Percentiles rank a stretch among this genome's conserved stretches.
Conservation (phyloP, 352 stramenopile species). For the Aphanomyces stellatus region DNA sequence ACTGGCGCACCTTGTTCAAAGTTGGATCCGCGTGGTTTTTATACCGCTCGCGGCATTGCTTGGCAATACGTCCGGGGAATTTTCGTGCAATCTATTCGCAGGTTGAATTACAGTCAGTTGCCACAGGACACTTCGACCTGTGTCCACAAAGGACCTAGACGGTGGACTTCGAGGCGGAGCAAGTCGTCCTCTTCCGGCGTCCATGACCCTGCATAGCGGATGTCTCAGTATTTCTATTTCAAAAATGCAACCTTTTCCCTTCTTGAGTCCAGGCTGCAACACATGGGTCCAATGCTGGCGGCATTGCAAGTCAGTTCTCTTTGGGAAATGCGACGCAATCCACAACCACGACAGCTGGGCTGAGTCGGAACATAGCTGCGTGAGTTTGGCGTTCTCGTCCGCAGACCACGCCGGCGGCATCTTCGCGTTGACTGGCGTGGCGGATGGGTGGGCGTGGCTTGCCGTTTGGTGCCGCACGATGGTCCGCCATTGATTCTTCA, state of each 20-base stretch:
- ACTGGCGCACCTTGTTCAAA: constrained; percentile 30
- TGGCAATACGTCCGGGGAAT: constrained; percentile 50
- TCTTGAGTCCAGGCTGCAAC: constrained; percentile 37
- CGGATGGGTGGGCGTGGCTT: too few relatives aligned
- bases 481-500: constrained; percentile 3
- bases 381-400: constrained; percentile 38
- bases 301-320: constrained; percentile 63
- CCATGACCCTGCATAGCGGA: constrained; percentile 28
- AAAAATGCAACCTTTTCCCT: constrained; percentile 30
- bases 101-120: neutral
- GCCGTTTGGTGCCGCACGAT: neutral
- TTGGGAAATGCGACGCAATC: constrained; percentile 56
- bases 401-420: constrained; percentile 27
- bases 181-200: constrained; percentile 35
- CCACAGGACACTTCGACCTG: constrained; percentile 26
- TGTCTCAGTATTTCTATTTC: neutral
- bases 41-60: constrained; percentile 67
- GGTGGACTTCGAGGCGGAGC: constrained; percentile 32
- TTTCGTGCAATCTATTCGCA: constrained; percentile 36
- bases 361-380: constrained; percentile 25
- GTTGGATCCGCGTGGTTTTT: constrained; percentile 47
- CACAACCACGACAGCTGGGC: constrained; percentile 40
- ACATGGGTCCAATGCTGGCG: constrained; percentile 69
- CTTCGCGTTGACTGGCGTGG: neutral
- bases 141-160: constrained; percentile 48